A percentile compares a stretch with the other conserved stretches of the same genome.
These are phyloP conservation scores for Przewalskia tangutica DNA, from an alignment of 257 asterid genomes.

Conservation along the genomic window DNA sequence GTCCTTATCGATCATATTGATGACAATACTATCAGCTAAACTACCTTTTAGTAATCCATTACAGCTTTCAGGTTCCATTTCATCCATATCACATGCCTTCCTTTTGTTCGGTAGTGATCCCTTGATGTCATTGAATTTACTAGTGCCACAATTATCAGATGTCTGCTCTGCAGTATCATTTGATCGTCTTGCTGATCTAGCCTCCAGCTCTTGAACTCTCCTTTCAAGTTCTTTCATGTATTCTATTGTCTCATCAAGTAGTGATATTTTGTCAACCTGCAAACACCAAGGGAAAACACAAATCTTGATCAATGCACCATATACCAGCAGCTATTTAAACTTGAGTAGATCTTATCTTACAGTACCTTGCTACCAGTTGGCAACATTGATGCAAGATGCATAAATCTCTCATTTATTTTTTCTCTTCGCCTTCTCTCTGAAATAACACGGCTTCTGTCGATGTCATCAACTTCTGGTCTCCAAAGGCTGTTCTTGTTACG, in stretches of 20 bases:
- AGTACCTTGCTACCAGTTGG: constrained; percentile 88
- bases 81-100: constrained; percentile 39
- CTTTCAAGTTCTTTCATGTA: constrained; percentile 68
- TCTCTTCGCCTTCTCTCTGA: constrained; percentile 76
- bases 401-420: constrained; percentile 65
- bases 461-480: constrained; percentile 44
- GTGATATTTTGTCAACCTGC: constrained; percentile 82
- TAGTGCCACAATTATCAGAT: constrained; percentile 47
- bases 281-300: not conserved
- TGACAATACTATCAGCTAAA: constrained; percentile 28
- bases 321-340: not conserved
- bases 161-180: constrained; percentile 54
- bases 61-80: constrained; percentile 22
- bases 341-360: not conserved
- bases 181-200: constrained; percentile 35
- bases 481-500: constrained; percentile 26
- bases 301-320: not conserved
- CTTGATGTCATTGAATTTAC: constrained; percentile 20
- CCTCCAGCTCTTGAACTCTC: constrained; percentile 56
- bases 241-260: constrained; percentile 77
- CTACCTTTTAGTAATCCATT: constrained; percentile 22
- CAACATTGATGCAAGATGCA: constrained; percentile 64
- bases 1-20: constrained; percentile 39
- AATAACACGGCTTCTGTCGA: constrained; percentile 50
- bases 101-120: constrained; percentile 43